Evolutionary conservation across 345 rosid genomes (phyloP).

Genomic region (Aurinia saxatilis): DNA sequence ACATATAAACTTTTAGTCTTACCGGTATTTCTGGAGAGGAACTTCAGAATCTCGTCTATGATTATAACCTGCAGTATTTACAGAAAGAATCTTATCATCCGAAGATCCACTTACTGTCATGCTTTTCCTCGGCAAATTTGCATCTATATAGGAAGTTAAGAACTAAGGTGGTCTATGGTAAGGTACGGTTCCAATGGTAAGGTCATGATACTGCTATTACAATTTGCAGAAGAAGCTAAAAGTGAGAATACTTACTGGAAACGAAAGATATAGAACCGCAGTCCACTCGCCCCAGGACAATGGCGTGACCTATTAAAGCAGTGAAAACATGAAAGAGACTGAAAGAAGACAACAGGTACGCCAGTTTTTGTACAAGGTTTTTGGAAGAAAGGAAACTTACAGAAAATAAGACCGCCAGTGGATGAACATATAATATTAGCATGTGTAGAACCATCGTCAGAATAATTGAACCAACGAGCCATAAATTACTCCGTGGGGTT

Average conservation of each 20-base stretch:
- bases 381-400: constrained; percentile 43
- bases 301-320: constrained; percentile 73
- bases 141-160: not conserved
- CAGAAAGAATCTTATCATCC: not conserved
- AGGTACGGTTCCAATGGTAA: not conserved
- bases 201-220: constrained; percentile 11
- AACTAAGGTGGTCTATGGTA: not conserved
- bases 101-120: not conserved
- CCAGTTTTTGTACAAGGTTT: constrained; percentile 4
- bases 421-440: constrained; percentile 71
- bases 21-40: constrained; percentile 71
- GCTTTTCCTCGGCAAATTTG: not conserved
- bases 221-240: not conserved
- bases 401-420: constrained; percentile 87
- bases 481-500: constrained; percentile 97
- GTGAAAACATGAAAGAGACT: constrained; percentile 17
- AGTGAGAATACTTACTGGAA: constrained; percentile 60
- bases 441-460: constrained; percentile 90
- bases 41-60: constrained; percentile 87
- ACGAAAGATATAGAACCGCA: constrained; percentile 78
- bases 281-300: constrained; percentile 94
- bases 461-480: constrained; percentile 91
- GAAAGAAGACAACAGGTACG: not conserved
- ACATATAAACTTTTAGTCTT: not conserved
- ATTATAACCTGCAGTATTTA: constrained; percentile 62